Base-by-base conservation (phyloP, 1,284 basidiomycete species). In the Sparassis latifolia region DNA sequence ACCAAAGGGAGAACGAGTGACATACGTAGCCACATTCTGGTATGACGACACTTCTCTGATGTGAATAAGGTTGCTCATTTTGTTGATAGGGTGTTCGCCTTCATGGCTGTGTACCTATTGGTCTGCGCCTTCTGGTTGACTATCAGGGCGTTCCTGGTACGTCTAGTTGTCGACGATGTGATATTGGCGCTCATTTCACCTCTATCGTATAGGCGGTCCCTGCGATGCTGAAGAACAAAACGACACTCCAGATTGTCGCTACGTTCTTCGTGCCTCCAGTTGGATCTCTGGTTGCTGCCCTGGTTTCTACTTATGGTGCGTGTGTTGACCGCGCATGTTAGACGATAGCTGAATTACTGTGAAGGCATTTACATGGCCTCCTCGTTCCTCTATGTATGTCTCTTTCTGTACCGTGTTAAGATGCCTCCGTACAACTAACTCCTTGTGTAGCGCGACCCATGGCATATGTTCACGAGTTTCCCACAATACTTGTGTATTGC, bases 391-490 rank as follows among this genome's bases (percentile, higher is more conserved):
- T 98, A 95, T 63, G 91, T 94, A 58, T 71, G 89, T 73, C 7
- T 3, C 38, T 45, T 45, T 30, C 5, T n/a, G 2, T 31, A 45
- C 29, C 6, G 20, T 20, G 20, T 20, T 20, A 20, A 20, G 20
- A 20, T 20, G 20, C 20, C 20, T 20, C 30, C 32, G 29, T 3
- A 37, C 39, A 12, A 46, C 12, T 27, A n/a, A 12, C 33, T 53
- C 10, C 5, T 12, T 42, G 6, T 53, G 10, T 56, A 93, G 88
- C 82, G 89, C 53, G 95, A 98, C 70, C 95, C 95, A 4, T 97
- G 95, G 95, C 95, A 98, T 67, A 91, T 99, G 86, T 82, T 96
- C 68, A 92, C 91, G n/a, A 94, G 91, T 62, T 95, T 97, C 77
- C 76, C 88, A 58, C 95, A 97, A 68, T 98, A 97, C 67, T 73